Percentiles rank a stretch among this genome's conserved stretches.
Evolutionary conservation across 495 filamentous ascomycete genomes (phyloP).

Genomic region (Aspergillus bridgeri): DNA sequence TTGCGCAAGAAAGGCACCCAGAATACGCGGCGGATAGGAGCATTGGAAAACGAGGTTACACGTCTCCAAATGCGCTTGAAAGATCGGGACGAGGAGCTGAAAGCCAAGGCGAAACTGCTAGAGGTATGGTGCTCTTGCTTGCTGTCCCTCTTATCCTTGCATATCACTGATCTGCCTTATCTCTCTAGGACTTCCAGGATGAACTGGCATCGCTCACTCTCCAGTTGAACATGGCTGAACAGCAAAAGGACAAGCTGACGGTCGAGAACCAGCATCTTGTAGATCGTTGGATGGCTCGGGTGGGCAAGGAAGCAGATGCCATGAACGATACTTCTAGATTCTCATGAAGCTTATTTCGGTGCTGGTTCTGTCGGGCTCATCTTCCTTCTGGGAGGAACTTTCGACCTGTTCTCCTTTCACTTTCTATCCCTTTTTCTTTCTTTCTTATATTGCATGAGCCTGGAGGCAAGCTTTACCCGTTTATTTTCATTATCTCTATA

Average conservation of each 20-base stretch:
- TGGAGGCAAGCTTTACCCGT: not conserved
- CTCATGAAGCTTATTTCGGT: constrained; percentile 22
- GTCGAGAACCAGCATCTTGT: constrained; percentile 87
- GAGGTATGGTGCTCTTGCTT: constrained; percentile 49
- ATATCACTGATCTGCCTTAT: constrained; percentile 1
- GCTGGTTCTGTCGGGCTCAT: not conserved
- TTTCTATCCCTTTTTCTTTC: not conserved
- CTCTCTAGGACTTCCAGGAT: constrained; percentile 73
- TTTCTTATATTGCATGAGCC: too few relatives aligned
- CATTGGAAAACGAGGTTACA: constrained; percentile 61
- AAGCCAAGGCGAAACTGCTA: constrained; percentile 74
- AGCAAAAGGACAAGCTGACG: constrained; percentile 61
- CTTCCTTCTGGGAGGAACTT: too few relatives aligned
- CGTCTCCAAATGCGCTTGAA: constrained; percentile 58
- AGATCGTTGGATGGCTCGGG: constrained; percentile 84
- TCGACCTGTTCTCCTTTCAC: not conserved
- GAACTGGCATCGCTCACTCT: constrained; percentile 82
- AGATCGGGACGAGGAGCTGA: constrained; percentile 82
- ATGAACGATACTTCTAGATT: constrained; percentile 68
- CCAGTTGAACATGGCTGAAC: constrained; percentile 81
- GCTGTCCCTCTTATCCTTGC: not conserved
- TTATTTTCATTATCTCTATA: constrained; percentile 4
- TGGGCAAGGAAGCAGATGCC: constrained; percentile 78
- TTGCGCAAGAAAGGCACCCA: constrained; percentile 53
- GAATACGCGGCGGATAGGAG: constrained; percentile 55